Percentiles rank a stretch among this genome's conserved stretches.
These are phyloP conservation scores for Ashbya aceris DNA, from an alignment of 1,139 yeast species.

Conservation along the genomic window DNA sequence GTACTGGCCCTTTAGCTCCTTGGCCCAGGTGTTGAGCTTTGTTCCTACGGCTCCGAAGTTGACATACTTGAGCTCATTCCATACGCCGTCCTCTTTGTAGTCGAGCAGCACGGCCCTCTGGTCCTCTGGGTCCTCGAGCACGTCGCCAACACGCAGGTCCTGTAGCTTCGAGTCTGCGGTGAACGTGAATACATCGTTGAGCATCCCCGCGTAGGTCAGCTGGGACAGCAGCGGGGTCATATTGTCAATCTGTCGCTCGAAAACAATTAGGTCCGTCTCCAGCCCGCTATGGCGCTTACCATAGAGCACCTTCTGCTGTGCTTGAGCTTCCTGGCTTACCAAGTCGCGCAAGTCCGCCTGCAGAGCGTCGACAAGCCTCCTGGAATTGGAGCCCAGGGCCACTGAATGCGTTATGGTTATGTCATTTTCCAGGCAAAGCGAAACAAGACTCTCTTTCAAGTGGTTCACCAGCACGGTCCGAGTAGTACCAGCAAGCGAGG, in stretches of 20 bases:
- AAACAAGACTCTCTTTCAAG: constrained; percentile 18
- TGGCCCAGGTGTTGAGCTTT: constrained; percentile 60
- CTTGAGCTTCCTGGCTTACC: constrained; percentile 12
- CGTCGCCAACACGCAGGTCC: constrained; percentile 28
- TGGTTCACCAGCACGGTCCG: constrained; percentile 22
- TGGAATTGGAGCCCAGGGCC: constrained; percentile 22
- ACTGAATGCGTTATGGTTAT: constrained; percentile 21
- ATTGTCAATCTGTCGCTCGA: constrained; percentile 72
- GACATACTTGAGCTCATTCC: constrained; percentile 46
- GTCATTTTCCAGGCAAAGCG: constrained; percentile 17
- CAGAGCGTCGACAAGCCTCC: constrained; percentile 14
- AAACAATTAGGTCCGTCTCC: constrained; percentile 51
- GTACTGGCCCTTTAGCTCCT: constrained; percentile 58
- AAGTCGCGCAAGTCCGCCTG: constrained; percentile 13
- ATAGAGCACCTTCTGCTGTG: constrained; percentile 22
- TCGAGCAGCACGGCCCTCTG: constrained; percentile 21
- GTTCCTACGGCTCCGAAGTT: constrained; percentile 80
- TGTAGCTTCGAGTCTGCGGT: constrained; percentile 42
- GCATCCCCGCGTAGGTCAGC: constrained; percentile 70
- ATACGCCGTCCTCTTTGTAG: constrained; percentile 32
- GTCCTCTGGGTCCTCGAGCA: constrained; percentile 9
- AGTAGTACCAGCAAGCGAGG: constrained; percentile 20
- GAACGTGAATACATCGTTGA: constrained; percentile 58
- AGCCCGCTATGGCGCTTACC: constrained; percentile 32
- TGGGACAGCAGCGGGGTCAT: constrained; percentile 67